phyloP scores from a whole-genome alignment of 768 basidiomycete species.

The Mycena belliarum region DNA sequence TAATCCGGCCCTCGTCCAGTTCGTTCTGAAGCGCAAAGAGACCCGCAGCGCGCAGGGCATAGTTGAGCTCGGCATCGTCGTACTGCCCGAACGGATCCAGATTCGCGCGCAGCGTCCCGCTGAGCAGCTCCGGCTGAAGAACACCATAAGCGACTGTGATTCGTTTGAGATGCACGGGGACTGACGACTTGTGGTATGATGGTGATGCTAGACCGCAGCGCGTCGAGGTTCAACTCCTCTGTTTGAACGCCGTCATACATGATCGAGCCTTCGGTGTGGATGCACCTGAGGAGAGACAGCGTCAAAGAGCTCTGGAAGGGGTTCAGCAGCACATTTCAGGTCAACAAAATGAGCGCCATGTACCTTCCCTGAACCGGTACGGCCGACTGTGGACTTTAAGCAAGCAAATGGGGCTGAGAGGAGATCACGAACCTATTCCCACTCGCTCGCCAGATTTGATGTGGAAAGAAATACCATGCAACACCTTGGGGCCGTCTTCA shows the following conservation, averaged over 20 bases:
- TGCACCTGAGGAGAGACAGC: constrained; percentile 49
- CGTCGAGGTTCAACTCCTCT: constrained; percentile 42
- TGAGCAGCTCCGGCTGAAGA: constrained; percentile 35
- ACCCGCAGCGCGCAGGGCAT: constrained; percentile 37
- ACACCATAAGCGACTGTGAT: not conserved
- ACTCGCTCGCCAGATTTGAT: constrained; percentile 56
- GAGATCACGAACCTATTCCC: constrained; percentile 39
- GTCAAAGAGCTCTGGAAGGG: constrained; percentile 50
- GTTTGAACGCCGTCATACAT: constrained; percentile 44
- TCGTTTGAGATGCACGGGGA: not conserved
- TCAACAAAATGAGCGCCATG: no score
- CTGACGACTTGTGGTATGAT: constrained; percentile 37
- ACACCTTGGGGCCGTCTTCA: constrained; percentile 49
- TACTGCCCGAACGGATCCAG: constrained; percentile 49
- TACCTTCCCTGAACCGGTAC: constrained; percentile 53
- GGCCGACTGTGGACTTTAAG: constrained; percentile 35
- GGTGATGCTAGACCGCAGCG: constrained; percentile 44
- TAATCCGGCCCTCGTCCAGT: constrained; percentile 25
- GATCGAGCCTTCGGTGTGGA: constrained; percentile 33
- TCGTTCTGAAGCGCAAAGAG: constrained; percentile 36
- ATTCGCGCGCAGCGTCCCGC: constrained; percentile 45
- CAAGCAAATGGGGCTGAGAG: not conserved
- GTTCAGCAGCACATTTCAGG: no score
- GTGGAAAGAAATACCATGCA: constrained; percentile 54
- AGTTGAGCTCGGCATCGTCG: constrained; percentile 39